phyloP scores from a whole-genome alignment of 768 basidiomycete genomes.

The Neoboletus brunneissimus region DNA sequence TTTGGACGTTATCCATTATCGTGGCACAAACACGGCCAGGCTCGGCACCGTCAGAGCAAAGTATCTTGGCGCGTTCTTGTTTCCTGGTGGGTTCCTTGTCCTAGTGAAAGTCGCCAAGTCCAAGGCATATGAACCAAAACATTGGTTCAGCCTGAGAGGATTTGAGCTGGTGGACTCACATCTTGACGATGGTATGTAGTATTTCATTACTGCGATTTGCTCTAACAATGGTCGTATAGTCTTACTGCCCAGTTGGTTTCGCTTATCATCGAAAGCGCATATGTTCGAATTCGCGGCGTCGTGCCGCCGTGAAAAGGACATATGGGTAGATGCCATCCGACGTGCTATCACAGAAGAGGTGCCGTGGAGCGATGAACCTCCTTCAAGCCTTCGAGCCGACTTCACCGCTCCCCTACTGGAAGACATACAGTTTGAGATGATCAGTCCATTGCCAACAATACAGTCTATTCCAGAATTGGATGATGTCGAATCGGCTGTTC shows the following conservation, averaged over 20 bases:
- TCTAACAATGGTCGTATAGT: conserved; percentile 42
- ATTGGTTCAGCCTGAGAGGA: conserved; percentile 80
- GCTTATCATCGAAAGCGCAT: conserved; percentile 64
- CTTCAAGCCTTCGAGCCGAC: conserved; percentile 56
- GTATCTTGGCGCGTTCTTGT: conserved; percentile 90
- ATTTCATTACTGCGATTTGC: not conserved
- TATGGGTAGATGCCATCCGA: conserved; percentile 77
- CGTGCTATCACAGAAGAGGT: conserved; percentile 44
- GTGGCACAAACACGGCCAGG: conserved; percentile 41
- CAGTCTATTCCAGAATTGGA: conserved; percentile 54
- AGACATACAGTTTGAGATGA: conserved; percentile 40
- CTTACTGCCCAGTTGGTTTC: conserved; percentile 78
- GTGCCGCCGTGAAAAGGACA: conserved; percentile 77
- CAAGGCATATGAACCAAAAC: conserved; percentile 78
- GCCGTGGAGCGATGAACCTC: conserved; percentile 58
- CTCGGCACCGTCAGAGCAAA: conserved; percentile 64
- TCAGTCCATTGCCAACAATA: conserved; percentile 49
- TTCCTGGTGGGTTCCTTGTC: conserved; percentile 79
- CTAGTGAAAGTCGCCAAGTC: conserved; percentile 83
- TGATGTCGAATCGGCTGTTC: conserved; percentile 10
- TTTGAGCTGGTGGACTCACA: conserved; percentile 69
- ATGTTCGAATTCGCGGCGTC: conserved; percentile 85
- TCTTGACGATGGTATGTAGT: conserved; percentile 73
- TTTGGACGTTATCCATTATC: conserved; percentile 81
- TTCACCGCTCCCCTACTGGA: conserved; percentile 35